Conservation (phyloP, 139 green algal genomes). For the Chlorella ohadii region DNA sequence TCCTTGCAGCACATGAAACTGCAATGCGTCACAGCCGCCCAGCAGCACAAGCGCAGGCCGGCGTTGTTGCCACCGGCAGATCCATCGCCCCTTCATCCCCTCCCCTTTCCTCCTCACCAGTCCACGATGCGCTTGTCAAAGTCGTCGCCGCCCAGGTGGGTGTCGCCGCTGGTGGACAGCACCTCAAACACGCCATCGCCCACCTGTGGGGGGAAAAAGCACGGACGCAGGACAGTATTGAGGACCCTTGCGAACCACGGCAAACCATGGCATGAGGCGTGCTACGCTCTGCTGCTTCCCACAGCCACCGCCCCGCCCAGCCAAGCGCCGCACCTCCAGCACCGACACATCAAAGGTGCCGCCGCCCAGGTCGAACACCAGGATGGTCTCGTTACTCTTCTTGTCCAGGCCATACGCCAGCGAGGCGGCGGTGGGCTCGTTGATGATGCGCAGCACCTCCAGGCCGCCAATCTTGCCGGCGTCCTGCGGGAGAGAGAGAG, state of each 20-base stretch:
- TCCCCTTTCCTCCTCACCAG: slow-evolving; percentile 44
- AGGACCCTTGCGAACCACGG: no score
- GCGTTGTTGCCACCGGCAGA: no score
- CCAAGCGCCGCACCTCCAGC: no score
- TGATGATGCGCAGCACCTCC: slow-evolving; percentile 99
- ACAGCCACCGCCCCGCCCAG: no score
- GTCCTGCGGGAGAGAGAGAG: slow-evolving; percentile 42
- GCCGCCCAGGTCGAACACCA: slow-evolving; percentile 99
- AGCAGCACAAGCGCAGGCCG: no score
- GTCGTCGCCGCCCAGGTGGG: slow-evolving; percentile 98
- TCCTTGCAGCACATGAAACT: no score
- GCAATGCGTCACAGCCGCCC: no score
- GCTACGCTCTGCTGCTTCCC: no score
- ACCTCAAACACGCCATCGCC: slow-evolving; percentile 99
- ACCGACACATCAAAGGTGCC: slow-evolving; percentile 99
- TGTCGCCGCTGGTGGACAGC: slow-evolving; percentile 97
- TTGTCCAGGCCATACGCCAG: slow-evolving; percentile 98
- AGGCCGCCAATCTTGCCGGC: slow-evolving; percentile 95
- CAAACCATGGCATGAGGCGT: no score
- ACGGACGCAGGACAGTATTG: no score
- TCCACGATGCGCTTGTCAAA: slow-evolving; percentile 99
- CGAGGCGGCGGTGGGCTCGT: slow-evolving; percentile 98
- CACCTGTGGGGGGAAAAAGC: slow-evolving; percentile 60
- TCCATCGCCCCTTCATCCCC: no score
- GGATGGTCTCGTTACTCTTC: slow-evolving; percentile 99